Percentiles rank a stretch among this genome's conserved stretches.
phyloP scores from a whole-genome alignment of 495 filamentous ascomycete genomes.

The Penicillium roqueforti region DNA sequence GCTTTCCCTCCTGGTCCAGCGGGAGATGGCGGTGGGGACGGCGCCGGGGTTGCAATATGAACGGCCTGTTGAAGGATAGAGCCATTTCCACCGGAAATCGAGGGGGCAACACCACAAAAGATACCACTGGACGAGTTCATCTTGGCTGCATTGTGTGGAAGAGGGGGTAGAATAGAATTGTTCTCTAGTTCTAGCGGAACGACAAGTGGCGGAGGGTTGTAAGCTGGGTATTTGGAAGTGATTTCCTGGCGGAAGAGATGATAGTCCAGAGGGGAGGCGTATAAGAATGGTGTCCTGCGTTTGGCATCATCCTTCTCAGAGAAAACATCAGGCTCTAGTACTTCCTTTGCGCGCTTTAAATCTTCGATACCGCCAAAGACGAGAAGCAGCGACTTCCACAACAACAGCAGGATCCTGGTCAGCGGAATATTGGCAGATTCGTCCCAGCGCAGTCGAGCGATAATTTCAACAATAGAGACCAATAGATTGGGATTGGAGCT shows the following conservation, averaged over 20 bases:
- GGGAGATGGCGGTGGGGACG: slow-evolving; percentile 94
- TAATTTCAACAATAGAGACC: slow-evolving; percentile 67
- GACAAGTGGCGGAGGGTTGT: slow-evolving; percentile 78
- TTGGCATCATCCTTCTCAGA: slow-evolving; percentile 31
- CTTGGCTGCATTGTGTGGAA: slow-evolving; percentile 68
- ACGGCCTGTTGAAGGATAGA: slow-evolving; percentile 95
- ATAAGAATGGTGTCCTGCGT: slow-evolving; percentile 59
- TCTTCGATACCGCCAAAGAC: slow-evolving; percentile 73
- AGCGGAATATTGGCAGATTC: slow-evolving; percentile 64
- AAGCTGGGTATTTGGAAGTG: slow-evolving; percentile 97
- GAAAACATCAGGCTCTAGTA: slow-evolving; percentile 35
- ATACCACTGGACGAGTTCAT: slow-evolving; percentile 34
- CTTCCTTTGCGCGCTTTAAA: slow-evolving; percentile 68
- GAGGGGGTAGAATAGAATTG: slow-evolving; percentile 81
- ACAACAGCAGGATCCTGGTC: slow-evolving; percentile 67
- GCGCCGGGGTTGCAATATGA: slow-evolving; percentile 94
- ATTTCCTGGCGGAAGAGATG: slow-evolving; percentile 96
- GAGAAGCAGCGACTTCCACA: slow-evolving; percentile 88
- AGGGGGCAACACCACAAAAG: slow-evolving; percentile 42
- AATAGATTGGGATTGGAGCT: slow-evolving; percentile 63
- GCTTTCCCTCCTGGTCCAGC: slow-evolving; percentile 83
- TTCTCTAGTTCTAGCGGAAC: slow-evolving; percentile 86
- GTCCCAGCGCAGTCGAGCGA: slow-evolving; percentile 82
- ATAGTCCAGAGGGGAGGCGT: slow-evolving; percentile 91
- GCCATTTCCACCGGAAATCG: slow-evolving; percentile 46